Conservation (phyloP, 139 green algal species). For the Picochlorum sp. region DNA sequence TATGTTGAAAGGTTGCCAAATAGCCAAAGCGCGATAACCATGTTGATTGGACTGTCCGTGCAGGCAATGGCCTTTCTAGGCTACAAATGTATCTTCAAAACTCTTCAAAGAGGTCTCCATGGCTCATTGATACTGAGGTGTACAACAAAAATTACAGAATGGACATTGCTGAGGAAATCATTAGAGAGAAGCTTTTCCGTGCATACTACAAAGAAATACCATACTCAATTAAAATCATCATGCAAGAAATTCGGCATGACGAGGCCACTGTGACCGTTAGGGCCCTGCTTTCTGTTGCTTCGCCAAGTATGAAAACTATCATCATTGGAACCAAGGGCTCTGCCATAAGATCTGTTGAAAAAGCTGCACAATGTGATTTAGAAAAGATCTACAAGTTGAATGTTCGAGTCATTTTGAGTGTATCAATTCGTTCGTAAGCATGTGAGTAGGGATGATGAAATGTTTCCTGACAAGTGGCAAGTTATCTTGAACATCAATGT, state of each 20-base stretch:
- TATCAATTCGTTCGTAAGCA: slow-evolving; percentile 15
- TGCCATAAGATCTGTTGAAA: slow-evolving; percentile 17
- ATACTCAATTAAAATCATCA: slow-evolving; percentile 12
- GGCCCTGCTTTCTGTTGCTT: slow-evolving; percentile 24
- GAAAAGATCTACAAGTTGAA: slow-evolving; percentile 11
- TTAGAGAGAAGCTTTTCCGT: slow-evolving; percentile 43
- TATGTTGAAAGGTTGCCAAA: slow-evolving; percentile 11
- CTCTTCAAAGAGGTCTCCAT: too few species aligned
- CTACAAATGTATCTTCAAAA: background rate
- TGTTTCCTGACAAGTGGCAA: too few species aligned
- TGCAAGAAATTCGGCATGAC: background rate
- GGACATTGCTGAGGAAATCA: slow-evolving; percentile 39
- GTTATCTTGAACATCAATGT: too few species aligned
- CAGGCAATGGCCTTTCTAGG: slow-evolving; percentile 19
- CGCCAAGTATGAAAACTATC: slow-evolving; percentile 24
- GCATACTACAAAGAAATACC: slow-evolving; percentile 33
- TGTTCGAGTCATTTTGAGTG: slow-evolving; percentile 26
- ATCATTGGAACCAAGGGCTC: slow-evolving; percentile 28
- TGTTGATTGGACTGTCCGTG: slow-evolving; percentile 22
- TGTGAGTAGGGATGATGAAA: too few species aligned
- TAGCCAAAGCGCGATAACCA: slow-evolving; percentile 9
- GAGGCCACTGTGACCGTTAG: background rate
- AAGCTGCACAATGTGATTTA: slow-evolving; percentile 18
- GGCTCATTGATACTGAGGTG: too few species aligned
- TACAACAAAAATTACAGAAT: background rate